Conservation (phyloP, 176 grass and related monocot species). For the Aegilops longissima region DNA sequence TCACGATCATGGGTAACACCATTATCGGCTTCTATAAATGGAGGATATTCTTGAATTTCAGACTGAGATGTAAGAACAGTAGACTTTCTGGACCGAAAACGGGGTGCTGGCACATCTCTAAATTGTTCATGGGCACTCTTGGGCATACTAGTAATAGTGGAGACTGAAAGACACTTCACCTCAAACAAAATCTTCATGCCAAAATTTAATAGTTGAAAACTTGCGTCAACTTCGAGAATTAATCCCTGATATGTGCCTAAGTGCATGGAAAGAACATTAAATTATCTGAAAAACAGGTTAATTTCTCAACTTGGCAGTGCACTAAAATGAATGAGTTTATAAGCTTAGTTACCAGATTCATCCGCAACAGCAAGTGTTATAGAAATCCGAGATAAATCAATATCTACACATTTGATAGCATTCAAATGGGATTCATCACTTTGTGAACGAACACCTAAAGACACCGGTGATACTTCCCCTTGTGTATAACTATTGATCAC, state of each 20-base stretch:
- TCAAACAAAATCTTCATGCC: conserved; percentile 54
- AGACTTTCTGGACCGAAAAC: conserved; percentile 64
- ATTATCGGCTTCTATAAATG: conserved; percentile 30
- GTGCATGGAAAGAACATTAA: conserved; percentile 16
- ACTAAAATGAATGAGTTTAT: conserved; percentile 16
- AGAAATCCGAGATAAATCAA: conserved; percentile 62
- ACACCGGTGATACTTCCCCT: conserved; percentile 24
- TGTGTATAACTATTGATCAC: conserved; percentile 25
- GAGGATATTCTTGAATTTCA: conserved; percentile 57
- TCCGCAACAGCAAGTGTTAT: conserved; percentile 51
- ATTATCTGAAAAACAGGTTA: conserved; percentile 7
- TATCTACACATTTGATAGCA: conserved; percentile 46
- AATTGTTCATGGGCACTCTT: conserved; percentile 44
- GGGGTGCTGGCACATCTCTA: conserved; percentile 46
- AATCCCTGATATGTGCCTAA: conserved; percentile 67
- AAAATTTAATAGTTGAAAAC: conserved; percentile 51
- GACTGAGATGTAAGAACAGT: conserved; percentile 37
- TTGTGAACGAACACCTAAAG: conserved; percentile 42
- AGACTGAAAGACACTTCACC: conserved; percentile 54
- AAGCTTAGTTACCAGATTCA: conserved; percentile 56
- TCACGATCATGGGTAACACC: conserved; percentile 21
- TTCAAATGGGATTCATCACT: conserved; percentile 32
- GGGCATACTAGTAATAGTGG: conserved; percentile 38
- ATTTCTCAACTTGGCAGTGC: conserved; percentile 19
- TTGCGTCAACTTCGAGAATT: conserved; percentile 50